Evolutionary conservation across 257 asterid genomes (phyloP), one percentile per base, ranked within the genome.

Genomic region (Apocynum venetum): DNA sequence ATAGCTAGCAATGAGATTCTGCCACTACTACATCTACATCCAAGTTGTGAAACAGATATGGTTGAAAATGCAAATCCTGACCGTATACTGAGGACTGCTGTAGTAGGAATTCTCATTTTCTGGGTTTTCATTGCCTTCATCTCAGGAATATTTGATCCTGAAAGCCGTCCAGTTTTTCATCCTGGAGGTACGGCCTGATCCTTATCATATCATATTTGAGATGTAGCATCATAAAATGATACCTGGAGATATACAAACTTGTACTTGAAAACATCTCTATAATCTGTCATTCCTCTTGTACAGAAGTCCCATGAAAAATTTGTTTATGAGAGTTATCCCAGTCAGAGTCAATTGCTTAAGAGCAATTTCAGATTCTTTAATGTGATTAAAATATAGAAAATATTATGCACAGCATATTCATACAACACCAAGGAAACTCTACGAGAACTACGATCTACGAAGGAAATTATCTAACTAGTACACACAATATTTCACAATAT

Each of bases 71-170:
- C 64, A 60, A 15, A 59, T 76, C 79, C 85, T 76, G 89, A 85
- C 41, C 90, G 72, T 75, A 76, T 83, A 31, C 25, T 96, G 65
- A 81, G 97, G 61, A 69, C 86, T 66, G 93, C 91, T 59, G 86
- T 91, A 36, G 60, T 96, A 55, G 92, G 93, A 75, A 71, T 91
- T 69, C 93, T 96, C 80, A 87, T 96, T 20, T 52, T 93, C 79
- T 89, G 89, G 89, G 96, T 86, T 71, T 68, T 93, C 79, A 71
- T 88, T 36, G 91, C 90, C 38, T 88, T 91, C 35, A 51, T 93
- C 25, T 91, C 89, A 53, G 97, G 93, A 73, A 44, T 90, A 3
- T 83, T 77, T 76, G 87, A 91, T 81, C 92, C 89, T 6, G 92
- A 84, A 78, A 92, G 83, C 79, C 84, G 88, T 56, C 87, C 89